A percentile compares a stretch with the other conserved stretches of the same genome.
Conservation (phyloP, 1,284 basidiomycete species). For the Wolfiporia cocos region DNA sequence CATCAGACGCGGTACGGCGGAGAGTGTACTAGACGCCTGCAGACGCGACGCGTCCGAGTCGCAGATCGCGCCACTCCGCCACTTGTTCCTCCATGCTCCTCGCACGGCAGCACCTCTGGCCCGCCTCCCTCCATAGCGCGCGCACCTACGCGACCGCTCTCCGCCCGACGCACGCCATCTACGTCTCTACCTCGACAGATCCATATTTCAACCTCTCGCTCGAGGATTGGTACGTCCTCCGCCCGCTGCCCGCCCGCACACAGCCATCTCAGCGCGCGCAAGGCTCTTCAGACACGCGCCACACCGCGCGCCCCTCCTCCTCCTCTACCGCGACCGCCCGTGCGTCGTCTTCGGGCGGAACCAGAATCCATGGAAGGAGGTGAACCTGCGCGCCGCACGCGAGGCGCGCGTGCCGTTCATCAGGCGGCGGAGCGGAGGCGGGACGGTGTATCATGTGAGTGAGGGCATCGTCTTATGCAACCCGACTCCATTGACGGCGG, state of each 20-base stretch:
- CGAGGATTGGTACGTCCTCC: slow-evolving; percentile 78
- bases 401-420: slow-evolving; percentile 70
- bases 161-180: slow-evolving; percentile 50
- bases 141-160: neutral
- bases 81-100: no score
- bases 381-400: slow-evolving; percentile 61
- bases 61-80: no score
- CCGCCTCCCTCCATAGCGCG: no score
- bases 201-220: slow-evolving; percentile 93
- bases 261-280: neutral
- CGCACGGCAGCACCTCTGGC: no score
- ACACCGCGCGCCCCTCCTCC: slow-evolving; percentile 63
- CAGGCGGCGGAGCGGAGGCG: slow-evolving; percentile 90
- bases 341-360: slow-evolving; percentile 96
- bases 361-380: slow-evolving; percentile 98
- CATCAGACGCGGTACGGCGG: no score
- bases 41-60: no score
- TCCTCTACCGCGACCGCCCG: slow-evolving; percentile 86
- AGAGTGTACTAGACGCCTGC: no score
- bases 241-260: neutral
- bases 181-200: slow-evolving; percentile 78
- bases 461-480: neutral
- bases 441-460: slow-evolving; percentile 94
- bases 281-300: slow-evolving; percentile 84
- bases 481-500: neutral